A percentile compares a stretch with the other conserved stretches of the same genome.
phyloP scores from a whole-genome alignment of 192 early-diverging fungal species.

The Oehlia diaphana region DNA sequence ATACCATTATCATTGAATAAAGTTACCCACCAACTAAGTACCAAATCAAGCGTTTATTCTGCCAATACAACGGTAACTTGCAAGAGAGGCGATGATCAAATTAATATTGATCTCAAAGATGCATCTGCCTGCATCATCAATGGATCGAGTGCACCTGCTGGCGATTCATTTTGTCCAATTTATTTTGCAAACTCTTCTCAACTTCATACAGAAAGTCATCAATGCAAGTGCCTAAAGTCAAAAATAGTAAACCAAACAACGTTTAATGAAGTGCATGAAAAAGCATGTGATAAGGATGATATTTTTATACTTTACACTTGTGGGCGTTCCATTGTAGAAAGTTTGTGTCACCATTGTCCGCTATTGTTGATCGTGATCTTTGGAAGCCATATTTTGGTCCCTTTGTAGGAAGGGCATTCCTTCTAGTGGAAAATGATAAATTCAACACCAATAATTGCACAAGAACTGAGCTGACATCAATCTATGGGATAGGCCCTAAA shows the following conservation, averaged over 20 bases:
- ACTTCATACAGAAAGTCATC: no score
- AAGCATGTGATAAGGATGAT: constrained; percentile 31
- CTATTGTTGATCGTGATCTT: constrained; percentile 34
- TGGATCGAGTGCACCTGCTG: constrained; percentile 12
- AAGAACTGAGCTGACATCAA: constrained; percentile 17
- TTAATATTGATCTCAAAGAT: not conserved
- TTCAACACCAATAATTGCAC: constrained; percentile 28
- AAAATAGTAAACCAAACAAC: no score
- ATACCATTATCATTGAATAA: not conserved
- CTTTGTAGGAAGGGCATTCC: not conserved
- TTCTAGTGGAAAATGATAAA: constrained; percentile 25
- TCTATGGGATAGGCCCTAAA: constrained; percentile 14
- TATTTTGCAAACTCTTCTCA: constrained; percentile 14
- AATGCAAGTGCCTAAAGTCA: no score
- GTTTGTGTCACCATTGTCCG: constrained; percentile 32
- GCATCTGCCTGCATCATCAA: constrained; percentile 10
- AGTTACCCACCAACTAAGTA: not conserved
- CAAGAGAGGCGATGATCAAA: not conserved
- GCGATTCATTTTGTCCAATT: constrained; percentile 13
- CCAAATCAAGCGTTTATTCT: not conserved
- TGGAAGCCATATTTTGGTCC: constrained; percentile 35
- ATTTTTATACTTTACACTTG: constrained; percentile 37
- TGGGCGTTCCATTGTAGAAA: constrained; percentile 18
- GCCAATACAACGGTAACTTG: constrained; percentile 2
- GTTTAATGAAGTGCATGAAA: constrained; percentile 13